Conservation (phyloP, 495 filamentous ascomycete genomes). For the Lasiosphaeria ovina region DNA sequence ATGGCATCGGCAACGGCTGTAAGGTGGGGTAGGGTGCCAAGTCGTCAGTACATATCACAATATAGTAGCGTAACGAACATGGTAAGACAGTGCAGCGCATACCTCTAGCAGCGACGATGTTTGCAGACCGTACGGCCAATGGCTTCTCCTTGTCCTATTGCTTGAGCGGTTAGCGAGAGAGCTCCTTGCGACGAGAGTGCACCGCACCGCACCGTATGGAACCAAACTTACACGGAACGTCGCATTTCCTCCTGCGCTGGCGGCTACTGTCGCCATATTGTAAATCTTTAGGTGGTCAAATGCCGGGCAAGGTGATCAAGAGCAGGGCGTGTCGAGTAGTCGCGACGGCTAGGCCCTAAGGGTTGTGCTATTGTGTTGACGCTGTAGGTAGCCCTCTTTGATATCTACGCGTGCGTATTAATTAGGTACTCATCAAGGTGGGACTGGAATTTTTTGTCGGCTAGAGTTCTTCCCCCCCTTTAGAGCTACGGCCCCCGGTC, state of each 20-base stretch:
- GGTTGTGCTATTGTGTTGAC: constrained; percentile 11
- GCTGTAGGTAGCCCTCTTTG: constrained; percentile 28
- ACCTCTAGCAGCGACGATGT: constrained; percentile 97
- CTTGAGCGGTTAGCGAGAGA: constrained; percentile 41
- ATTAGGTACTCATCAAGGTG: constrained; percentile 20
- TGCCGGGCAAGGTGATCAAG: not conserved
- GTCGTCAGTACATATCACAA: constrained; percentile 2
- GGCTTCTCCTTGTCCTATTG: constrained; percentile 96
- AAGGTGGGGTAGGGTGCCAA: constrained; percentile 1
- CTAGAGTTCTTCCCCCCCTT: constrained; percentile 29
- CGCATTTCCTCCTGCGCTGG: constrained; percentile 57
- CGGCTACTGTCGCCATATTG: constrained; percentile 66
- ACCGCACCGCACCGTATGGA: not conserved
- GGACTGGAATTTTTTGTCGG: constrained; percentile 36
- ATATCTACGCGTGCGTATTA: constrained; percentile 10
- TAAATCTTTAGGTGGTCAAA: constrained; percentile 19
- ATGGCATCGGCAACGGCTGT: constrained; percentile 95
- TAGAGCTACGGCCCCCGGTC: not conserved
- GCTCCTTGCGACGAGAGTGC: not conserved
- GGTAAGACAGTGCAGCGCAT: constrained; percentile 30
- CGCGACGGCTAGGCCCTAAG: constrained; percentile 11
- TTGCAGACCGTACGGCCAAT: constrained; percentile 87
- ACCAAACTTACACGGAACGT: constrained; percentile 69
- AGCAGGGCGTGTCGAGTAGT: constrained; percentile 12
- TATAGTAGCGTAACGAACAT: not conserved